These are phyloP conservation scores for Aeminium ludgeri DNA, from an alignment of 495 filamentous ascomycete species.

Conservation along the genomic window DNA sequence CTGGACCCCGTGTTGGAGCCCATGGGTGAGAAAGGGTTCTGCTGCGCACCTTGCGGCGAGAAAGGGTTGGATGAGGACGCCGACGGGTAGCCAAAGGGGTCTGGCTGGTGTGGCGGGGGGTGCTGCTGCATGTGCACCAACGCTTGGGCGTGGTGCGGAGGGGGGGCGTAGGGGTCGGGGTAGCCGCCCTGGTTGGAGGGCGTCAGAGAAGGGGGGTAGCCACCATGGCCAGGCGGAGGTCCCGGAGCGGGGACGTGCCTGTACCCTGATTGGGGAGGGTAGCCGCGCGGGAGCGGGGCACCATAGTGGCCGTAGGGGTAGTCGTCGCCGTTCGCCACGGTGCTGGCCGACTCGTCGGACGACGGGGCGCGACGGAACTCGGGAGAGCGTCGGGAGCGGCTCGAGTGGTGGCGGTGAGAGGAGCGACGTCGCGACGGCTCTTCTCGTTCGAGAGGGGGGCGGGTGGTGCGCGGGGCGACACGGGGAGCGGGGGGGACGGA, in stretches of 20 bases:
- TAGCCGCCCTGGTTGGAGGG: slow-evolving; percentile 10
- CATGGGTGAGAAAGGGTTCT: slow-evolving; percentile 21
- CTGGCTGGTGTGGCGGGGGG: too few species aligned
- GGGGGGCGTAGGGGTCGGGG: slow-evolving; percentile 4
- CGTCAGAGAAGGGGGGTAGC: slow-evolving; percentile 21
- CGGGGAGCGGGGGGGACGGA: slow-evolving; percentile 18
- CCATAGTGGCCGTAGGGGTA: slow-evolving; percentile 20
- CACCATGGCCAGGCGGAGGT: slow-evolving; percentile 16
- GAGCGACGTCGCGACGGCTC: slow-evolving; percentile 10
- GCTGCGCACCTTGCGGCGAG: slow-evolving; percentile 10
- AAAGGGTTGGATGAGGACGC: slow-evolving; percentile 26
- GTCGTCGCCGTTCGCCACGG: slow-evolving; percentile 25
- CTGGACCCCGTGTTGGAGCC: slow-evolving; percentile 9
- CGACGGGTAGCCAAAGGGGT: slow-evolving; percentile 21
- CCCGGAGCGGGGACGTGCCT: slow-evolving; percentile 12
- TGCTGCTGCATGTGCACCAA: slow-evolving; percentile 20
- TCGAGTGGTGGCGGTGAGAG: slow-evolving; percentile 6
- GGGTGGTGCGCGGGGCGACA: slow-evolving; percentile 15
- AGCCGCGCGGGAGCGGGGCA: slow-evolving; percentile 12
- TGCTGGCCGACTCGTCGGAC: slow-evolving; percentile 19
- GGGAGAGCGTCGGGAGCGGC: slow-evolving; percentile 7
- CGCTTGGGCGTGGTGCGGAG: too few species aligned
- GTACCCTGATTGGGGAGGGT: slow-evolving; percentile 16
- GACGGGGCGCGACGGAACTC: slow-evolving; percentile 13
- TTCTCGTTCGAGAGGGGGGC: slow-evolving; percentile 19